Base-by-base conservation (phyloP, 257 asterid species). In the Penstemon eatonii region DNA sequence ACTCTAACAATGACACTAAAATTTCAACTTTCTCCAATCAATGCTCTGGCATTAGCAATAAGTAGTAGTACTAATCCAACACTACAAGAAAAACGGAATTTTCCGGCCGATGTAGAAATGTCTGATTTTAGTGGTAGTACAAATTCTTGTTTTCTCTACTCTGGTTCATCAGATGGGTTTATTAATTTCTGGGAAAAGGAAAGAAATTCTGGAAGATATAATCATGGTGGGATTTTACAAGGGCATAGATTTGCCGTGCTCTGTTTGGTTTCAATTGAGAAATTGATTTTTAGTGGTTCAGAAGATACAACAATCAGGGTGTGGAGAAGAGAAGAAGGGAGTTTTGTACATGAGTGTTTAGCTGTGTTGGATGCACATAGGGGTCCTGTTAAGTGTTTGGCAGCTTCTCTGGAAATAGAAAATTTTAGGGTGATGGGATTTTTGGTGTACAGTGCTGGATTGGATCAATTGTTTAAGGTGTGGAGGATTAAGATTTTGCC, bases 181-280 rank as follows among this genome's bases (percentile, higher is more conserved):
- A 88, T 92, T 11, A 92, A 88, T 36, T 92, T 92, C 71, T 92
- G 98, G 98, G 98, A 92, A 68, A 92, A 90, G 83, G 98, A 89
- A 39, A 83, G 78, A 15, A 77, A 65, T 72, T 87, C 98, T 0
- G 88, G 96, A 1, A 56, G 98, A 7, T 92, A 77, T 46, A 90
- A 88, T 63, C 97, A 92, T 36, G 98, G 96, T 3, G 98, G 98
- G 7, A 87, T 89, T 71, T 66, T 92, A 18, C 95, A 88, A 33
- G 97, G 98, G 0, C 98, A 92, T 60, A 65, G 97, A 2, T 92
- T 89, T 37, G 64, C 91, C 0, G 98, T 92, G 0, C 87, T 92
- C 0, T 92, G 96, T 11, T 66, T 89, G 6, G 93, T 69, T 1
- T 95, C 93, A 5, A 79, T 87, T 0, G 98, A 92, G 85, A 87